Base-by-base conservation (phyloP, 2,329 filamentous ascomycete species). In the Alternaria hordeiaustralica region DNA sequence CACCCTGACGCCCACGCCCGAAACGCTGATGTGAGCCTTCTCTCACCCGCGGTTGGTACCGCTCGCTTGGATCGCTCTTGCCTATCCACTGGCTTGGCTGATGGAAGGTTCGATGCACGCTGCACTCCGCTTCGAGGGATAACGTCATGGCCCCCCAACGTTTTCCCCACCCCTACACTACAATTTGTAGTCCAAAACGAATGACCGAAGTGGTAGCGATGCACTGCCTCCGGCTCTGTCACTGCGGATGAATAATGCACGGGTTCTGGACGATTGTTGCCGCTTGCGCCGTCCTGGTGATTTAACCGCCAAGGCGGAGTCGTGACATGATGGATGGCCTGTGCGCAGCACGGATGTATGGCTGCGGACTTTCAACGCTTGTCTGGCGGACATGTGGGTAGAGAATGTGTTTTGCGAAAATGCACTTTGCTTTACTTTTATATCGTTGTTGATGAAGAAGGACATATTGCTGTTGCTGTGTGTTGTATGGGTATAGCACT, bases 271-370 rank as follows among this genome's bases (percentile, higher is more conserved):
- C 3, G 8, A 20, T 10, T 20, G 15, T 1, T 15, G 20, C 28
- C 20, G 47, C 12, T 6, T 23, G 44, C 44, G 44, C 47, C 47
- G 21, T n/a, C 46, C 46, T 51, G 28, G n/a, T 33, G 49, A 36
- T 44, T 44, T 57, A 59, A 23, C 55, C 60, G 60, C 60, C 60
- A 62, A 62, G 60, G 36, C 55, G 43, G 55, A 44, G 15, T 54
- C 30, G 46, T 30, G 20, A 28, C 25, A 6, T 26, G 21, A 30
- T 8, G 30, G 13, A 12, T 25, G 30, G 25, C 18, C 25, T 18
- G 33, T 30, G 28, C 41, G 55, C 60, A 4, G 55, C 60, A 21
- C 43, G 33, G 43, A 18, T 56, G 51, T 30, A 18, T 50, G 33
- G 45, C 47, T 26, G 58, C 58, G 47, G 43, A 21, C 44, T 53